A percentile compares a stretch with the other conserved stretches of the same genome.
Conservation (phyloP, 2,329 filamentous ascomycete genomes). For the Allantophomopsis cytisporea region DNA sequence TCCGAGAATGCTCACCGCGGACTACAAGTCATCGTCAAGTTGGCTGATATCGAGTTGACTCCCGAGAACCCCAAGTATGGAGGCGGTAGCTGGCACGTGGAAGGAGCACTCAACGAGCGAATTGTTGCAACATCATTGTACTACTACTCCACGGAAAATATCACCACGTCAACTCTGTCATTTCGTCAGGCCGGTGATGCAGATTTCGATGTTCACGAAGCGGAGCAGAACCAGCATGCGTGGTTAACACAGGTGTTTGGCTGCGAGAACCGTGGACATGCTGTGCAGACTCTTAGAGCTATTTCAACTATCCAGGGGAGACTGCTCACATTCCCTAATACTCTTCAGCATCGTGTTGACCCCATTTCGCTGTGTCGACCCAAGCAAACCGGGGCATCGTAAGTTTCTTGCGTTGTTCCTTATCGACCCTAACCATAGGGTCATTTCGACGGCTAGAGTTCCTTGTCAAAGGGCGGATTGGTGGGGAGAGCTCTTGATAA, state of each 20-base stretch:
- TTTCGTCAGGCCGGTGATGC: conserved; percentile 22
- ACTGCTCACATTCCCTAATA: conserved; percentile 27
- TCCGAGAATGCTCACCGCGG: conserved; percentile 15
- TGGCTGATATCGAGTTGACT: conserved; percentile 40
- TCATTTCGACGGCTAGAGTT: conserved; percentile 33
- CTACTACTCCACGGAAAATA: conserved; percentile 34
- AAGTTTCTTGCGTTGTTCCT: conserved; percentile 42
- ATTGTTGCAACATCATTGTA: conserved; percentile 38
- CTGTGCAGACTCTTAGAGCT: conserved; percentile 24
- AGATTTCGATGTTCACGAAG: conserved; percentile 2
- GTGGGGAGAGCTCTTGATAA: conserved; percentile 14
- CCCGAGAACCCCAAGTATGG: conserved; percentile 36
- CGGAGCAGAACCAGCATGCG: conserved; percentile 2
- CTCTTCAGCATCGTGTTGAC: conserved; percentile 31
- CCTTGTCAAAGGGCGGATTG: conserved; percentile 31
- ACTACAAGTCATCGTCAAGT: conserved; percentile 48
- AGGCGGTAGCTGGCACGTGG: conserved; percentile 31
- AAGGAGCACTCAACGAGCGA: conserved; percentile 30
- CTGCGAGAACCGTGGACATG: conserved; percentile 1
- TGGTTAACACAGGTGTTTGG: conserved; percentile 10
- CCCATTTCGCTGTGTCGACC: conserved; percentile 17
- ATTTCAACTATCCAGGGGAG: conserved; percentile 23
- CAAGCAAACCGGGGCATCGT: conserved; percentile 33
- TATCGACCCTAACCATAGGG: conserved; percentile 34
- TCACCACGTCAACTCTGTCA: conserved; percentile 24